These are phyloP conservation scores for Papiliotrema nemorosa DNA, from an alignment of 1,284 basidiomycete species.

Conservation along the genomic window DNA sequence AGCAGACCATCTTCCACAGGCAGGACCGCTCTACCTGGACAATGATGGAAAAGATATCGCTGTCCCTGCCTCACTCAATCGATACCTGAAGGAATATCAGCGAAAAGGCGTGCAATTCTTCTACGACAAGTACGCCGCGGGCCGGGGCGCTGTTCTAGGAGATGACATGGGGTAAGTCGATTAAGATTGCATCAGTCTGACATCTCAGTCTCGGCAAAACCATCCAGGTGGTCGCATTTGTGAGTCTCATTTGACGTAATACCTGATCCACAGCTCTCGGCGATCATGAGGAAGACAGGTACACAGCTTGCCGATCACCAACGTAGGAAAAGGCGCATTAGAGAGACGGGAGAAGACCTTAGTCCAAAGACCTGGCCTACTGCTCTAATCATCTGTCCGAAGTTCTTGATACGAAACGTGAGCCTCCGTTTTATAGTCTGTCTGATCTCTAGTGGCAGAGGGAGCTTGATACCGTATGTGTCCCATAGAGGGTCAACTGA, in stretches of 20 bases:
- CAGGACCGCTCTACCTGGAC: constrained; percentile 27
- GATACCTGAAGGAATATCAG: constrained; percentile 53
- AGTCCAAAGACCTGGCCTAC: constrained; percentile 41
- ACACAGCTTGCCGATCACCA: constrained; percentile 31
- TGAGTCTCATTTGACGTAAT: constrained; percentile 9
- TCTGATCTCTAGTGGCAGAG: constrained; percentile 46
- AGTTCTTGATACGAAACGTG: constrained; percentile 48
- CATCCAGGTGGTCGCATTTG: constrained; percentile 47
- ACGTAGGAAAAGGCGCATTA: constrained; percentile 31
- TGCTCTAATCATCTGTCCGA: constrained; percentile 46
- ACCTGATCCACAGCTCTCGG: constrained; percentile 42
- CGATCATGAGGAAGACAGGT: constrained; percentile 54
- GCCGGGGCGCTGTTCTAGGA: constrained; percentile 50
- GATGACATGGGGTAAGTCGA: constrained; percentile 54
- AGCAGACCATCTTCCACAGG: constrained; percentile 13
- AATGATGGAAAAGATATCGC: constrained; percentile 18
- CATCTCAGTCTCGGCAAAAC: constrained; percentile 49
- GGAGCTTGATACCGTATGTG: constrained; percentile 49
- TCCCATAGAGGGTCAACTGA: no score
- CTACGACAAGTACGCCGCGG: constrained; percentile 47
- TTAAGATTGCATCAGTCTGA: neutral
- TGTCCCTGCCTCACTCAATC: constrained; percentile 51
- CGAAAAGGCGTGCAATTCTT: constrained; percentile 51
- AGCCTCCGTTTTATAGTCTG: constrained; percentile 20
- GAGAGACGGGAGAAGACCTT: constrained; percentile 8